Evolutionary conservation across 495 filamentous ascomycete species (phyloP).

Genomic region (Aspergillus sclerotioniger): DNA sequence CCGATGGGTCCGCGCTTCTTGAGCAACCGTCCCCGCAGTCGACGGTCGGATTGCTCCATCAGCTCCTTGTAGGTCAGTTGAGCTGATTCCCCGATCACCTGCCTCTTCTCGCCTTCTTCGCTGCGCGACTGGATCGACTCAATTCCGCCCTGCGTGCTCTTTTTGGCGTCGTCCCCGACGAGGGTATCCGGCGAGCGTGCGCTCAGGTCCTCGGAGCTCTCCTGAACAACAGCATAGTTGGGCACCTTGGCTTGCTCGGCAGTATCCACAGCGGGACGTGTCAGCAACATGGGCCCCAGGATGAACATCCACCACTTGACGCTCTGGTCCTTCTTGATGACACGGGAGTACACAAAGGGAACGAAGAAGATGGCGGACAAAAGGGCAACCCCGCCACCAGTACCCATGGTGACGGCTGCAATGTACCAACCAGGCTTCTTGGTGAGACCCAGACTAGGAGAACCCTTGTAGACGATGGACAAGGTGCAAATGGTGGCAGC

Average conservation of each 20-base stretch:
- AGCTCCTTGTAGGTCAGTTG: slow-evolving; percentile 56
- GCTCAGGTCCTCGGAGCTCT: slow-evolving; percentile 31
- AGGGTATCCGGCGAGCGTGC: slow-evolving; percentile 26
- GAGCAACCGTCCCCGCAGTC: slow-evolving; percentile 52
- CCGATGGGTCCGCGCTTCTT: slow-evolving; percentile 60
- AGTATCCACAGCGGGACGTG: slow-evolving; percentile 38
- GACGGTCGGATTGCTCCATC: slow-evolving; percentile 46
- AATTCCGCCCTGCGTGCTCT: slow-evolving; percentile 17
- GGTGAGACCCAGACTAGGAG: slow-evolving; percentile 52
- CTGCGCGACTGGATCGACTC: background rate
- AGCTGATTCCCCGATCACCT: slow-evolving; percentile 37
- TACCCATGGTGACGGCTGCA: slow-evolving; percentile 54
- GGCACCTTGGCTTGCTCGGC: slow-evolving; percentile 49
- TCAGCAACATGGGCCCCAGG: slow-evolving; percentile 52
- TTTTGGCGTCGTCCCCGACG: slow-evolving; percentile 30
- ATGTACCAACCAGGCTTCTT: slow-evolving; percentile 57
- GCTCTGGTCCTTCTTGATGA: slow-evolving; percentile 54
- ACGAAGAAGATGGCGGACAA: slow-evolving; percentile 59
- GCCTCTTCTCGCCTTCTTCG: slow-evolving; percentile 41
- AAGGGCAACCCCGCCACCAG: slow-evolving; percentile 48
- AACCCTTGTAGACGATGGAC: slow-evolving; percentile 65
- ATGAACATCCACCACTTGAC: slow-evolving; percentile 55
- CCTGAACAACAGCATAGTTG: slow-evolving; percentile 54
- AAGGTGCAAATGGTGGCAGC: slow-evolving; percentile 57
- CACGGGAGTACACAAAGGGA: slow-evolving; percentile 51